Evolutionary conservation across 345 rosid genomes (phyloP).

Genomic region (Acer saccharum): DNA sequence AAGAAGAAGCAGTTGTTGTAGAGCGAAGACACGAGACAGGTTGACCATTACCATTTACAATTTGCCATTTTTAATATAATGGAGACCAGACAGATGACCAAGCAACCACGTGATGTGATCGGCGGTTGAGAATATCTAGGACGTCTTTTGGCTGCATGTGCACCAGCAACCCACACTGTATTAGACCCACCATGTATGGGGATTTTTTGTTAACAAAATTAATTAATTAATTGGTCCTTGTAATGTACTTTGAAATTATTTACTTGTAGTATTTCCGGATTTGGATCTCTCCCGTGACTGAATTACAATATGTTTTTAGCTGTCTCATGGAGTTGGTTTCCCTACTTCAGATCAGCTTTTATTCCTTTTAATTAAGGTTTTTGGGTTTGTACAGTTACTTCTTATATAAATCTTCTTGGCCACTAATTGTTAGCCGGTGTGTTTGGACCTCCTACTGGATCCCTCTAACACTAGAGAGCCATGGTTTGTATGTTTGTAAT

Average conservation of each 20-base stretch:
- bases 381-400: no score
- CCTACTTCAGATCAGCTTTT: no score
- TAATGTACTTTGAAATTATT: background rate
- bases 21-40: background rate
- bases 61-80: background rate
- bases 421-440: no score
- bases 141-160: slow-evolving; percentile 4
- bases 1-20: background rate
- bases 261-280: background rate
- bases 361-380: no score
- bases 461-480: no score
- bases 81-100: slow-evolving; percentile 24
- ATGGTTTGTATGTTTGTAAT: no score
- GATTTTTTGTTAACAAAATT: background rate
- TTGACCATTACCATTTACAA: background rate
- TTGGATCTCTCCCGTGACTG: slow-evolving; percentile 10
- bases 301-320: background rate
- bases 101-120: slow-evolving; percentile 33
- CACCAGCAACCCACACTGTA: background rate
- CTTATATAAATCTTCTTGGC: no score
- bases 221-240: background rate
- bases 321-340: slow-evolving; percentile 1
- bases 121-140: slow-evolving; percentile 29
- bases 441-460: no score
- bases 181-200: background rate